Conservation (phyloP, 352 stramenopile species). For the Blastocystis sp. region DNA sequence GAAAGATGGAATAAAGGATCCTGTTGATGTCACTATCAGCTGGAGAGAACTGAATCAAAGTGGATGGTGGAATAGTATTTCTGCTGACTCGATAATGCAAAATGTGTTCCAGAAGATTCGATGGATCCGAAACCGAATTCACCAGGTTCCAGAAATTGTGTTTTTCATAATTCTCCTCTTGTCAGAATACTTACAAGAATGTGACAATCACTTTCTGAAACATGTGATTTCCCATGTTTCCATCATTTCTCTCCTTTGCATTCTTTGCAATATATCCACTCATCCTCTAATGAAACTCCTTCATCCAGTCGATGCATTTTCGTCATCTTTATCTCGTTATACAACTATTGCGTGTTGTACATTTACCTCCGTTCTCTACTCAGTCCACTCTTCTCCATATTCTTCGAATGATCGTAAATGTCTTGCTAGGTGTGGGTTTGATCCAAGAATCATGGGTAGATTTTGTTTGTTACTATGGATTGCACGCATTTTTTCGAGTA, state of each 20-base stretch:
- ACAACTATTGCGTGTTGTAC: background rate
- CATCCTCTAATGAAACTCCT: background rate
- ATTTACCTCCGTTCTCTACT: background rate
- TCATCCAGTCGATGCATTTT: constrained; percentile 12
- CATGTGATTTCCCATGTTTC: background rate
- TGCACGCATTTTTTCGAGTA: background rate
- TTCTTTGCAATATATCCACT: background rate
- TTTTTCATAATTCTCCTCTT: background rate
- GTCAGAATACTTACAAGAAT: background rate
- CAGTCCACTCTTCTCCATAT: background rate
- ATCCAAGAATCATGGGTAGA: background rate
- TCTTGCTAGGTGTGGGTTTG: background rate
- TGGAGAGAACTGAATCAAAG: background rate
- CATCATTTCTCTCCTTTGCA: background rate
- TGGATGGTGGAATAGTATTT: background rate
- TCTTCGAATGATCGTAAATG: background rate
- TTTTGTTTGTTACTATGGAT: background rate
- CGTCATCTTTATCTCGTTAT: background rate
- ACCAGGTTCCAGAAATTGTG: background rate
- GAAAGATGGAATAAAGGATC: no score
- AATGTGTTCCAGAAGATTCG: background rate
- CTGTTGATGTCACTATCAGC: no score
- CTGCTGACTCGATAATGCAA: background rate
- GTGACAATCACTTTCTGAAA: background rate
- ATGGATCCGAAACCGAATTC: background rate